A percentile compares a stretch with the other conserved stretches of the same genome.
phyloP scores from a whole-genome alignment of 2,329 filamentous ascomycete genomes.

The Nemania abortiva region DNA sequence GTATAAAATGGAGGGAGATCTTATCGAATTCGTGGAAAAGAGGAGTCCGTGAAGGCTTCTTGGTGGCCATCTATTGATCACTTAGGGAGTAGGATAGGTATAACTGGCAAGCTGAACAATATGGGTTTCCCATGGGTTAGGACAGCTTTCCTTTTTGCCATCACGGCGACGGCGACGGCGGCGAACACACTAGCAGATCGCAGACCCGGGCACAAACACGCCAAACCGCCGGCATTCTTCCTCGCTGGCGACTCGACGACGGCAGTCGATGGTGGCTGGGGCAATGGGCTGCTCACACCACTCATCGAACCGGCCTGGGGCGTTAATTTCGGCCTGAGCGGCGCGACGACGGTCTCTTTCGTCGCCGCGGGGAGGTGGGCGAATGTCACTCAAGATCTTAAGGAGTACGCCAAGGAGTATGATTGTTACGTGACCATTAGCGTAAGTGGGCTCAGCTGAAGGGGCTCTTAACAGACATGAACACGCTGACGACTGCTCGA shows the following conservation, averaged over 20 bases:
- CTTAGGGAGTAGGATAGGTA: not conserved
- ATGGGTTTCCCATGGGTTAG: conserved; percentile 33
- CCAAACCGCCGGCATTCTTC: conserved; percentile 58
- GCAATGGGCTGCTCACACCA: conserved; percentile 67
- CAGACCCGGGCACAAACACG: conserved; percentile 24
- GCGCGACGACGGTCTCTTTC: conserved; percentile 68
- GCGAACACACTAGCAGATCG: conserved; percentile 16
- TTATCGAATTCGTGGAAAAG: not conserved
- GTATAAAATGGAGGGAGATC: not conserved
- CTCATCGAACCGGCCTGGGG: conserved; percentile 63
- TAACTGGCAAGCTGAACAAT: conserved; percentile 4
- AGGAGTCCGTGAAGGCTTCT: not conserved
- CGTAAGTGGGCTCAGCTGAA: conserved; percentile 18
- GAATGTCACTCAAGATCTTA: conserved; percentile 59
- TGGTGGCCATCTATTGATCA: not conserved
- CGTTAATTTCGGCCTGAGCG: conserved; percentile 67
- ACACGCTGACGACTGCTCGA: not conserved
- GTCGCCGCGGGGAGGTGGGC: conserved; percentile 65
- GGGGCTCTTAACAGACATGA: not conserved
- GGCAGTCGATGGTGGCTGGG: conserved; percentile 65
- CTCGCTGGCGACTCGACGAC: conserved; percentile 65
- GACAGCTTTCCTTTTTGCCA: not conserved
- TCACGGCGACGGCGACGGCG: conserved; percentile 23
- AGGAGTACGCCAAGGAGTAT: conserved; percentile 54
- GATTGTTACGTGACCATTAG: conserved; percentile 65